These are phyloP conservation scores for Rhazya stricta DNA, from an alignment of 257 asterid genomes.

Conservation along the genomic window DNA sequence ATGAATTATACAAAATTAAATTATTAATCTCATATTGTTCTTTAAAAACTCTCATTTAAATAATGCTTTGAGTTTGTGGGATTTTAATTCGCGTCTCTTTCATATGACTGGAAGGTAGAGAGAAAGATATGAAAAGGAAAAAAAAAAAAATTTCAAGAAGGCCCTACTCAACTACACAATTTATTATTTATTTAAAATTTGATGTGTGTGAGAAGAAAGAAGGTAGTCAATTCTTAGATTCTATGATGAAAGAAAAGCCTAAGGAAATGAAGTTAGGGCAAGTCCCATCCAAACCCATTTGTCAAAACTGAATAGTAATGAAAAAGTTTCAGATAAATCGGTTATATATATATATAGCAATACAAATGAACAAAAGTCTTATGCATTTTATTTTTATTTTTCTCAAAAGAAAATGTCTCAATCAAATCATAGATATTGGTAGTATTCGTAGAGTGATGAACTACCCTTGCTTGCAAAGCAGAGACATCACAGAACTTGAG, in stretches of 20 bases:
- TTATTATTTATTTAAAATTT: too few species aligned
- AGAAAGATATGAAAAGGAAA: not conserved
- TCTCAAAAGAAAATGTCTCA: too few species aligned
- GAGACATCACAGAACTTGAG: not conserved
- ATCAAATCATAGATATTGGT: too few species aligned
- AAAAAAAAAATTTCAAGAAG: not conserved
- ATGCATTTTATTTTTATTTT: not conserved
- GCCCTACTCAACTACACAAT: too few species aligned
- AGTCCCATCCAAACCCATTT: not conserved
- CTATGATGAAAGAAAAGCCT: not conserved
- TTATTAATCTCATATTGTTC: too few species aligned
- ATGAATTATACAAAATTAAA: too few species aligned
- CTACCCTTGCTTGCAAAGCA: conserved; percentile 10
- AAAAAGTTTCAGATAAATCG: conserved; percentile 8
- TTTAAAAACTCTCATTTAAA: too few species aligned
- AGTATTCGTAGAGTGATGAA: conserved; percentile 9
- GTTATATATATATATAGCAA: too few species aligned
- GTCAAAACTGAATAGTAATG: not conserved
- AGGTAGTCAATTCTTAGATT: not conserved
- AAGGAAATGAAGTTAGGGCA: not conserved
- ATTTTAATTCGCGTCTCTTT: not conserved
- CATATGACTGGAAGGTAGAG: not conserved
- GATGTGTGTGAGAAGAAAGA: not conserved
- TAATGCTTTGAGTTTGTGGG: too few species aligned
- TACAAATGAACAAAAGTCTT: conserved; percentile 23